Base-by-base conservation (phyloP, 129 eudicot genomes). In the Arctium lappa region DNA sequence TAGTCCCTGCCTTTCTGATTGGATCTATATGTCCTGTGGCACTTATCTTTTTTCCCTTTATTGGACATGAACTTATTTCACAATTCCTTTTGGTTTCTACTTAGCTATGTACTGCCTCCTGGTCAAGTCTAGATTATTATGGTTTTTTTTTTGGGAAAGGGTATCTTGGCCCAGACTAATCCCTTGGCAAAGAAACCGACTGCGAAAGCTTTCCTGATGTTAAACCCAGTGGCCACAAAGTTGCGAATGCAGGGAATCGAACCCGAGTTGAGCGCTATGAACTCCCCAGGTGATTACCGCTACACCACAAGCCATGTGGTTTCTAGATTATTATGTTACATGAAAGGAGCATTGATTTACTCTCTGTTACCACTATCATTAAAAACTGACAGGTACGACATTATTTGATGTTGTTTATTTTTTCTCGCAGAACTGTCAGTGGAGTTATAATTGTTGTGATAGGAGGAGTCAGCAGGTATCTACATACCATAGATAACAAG, bases 361-460 rank as follows among this genome's bases (percentile, higher is more conserved):
- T 79, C 38, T 18, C 2, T 60, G 72, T 71, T 80, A 69, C 38
- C 53, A 69, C 46, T 44, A 48, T 86, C 8, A 75, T 40, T 81
- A 53, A 80, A 6, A 11, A 74, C 53, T 12, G 27, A 27, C 8
- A 42, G 18, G 60, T 62, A 62, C 33, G 78, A 27, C 31, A 39
- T 39, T 27, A 31, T 65, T 68, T 37, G 39, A 37, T 15, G 15
- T 36, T 30, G 13, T 29, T 39, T 13, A 46, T 27, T 74, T 74
- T 34, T 77, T 63, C 27, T 63, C 83, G 89, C 82, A 95, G 99
- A 48, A 62, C 87, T 85, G 74, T 78, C 0, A 90, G 98, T 88
- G 99, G 97, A 73, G 88, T 82, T 72, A 76, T 95, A 80, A 90
- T 93, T 50, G 83, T 93, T 53, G 36, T 87, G 13, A 89, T 95